A percentile compares a stretch with the other conserved stretches of the same genome.
These are phyloP conservation scores for Chlorella variabilis DNA, from an alignment of 163 green algal species.

Conservation along the genomic window DNA sequence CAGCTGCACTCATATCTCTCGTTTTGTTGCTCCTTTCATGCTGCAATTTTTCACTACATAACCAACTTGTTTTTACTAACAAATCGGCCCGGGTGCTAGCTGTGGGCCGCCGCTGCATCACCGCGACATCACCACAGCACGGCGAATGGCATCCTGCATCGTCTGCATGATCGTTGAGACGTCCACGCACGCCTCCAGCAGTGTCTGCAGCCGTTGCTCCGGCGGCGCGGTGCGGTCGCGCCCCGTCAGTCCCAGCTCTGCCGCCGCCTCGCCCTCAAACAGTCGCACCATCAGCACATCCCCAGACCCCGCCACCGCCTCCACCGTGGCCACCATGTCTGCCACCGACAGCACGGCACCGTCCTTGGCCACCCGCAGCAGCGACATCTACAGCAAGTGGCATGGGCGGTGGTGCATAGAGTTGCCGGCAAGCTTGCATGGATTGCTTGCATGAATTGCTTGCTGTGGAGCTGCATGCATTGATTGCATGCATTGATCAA, in stretches of 20 bases:
- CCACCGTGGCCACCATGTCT: not conserved
- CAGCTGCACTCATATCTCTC: too few relatives aligned
- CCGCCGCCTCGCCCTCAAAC: constrained; percentile 1
- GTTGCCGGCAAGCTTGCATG: too few relatives aligned
- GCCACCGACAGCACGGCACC: constrained; percentile 2
- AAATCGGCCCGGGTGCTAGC: too few relatives aligned
- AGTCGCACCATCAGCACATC: constrained; percentile 32
- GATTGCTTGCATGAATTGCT: too few relatives aligned
- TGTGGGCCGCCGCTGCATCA: too few relatives aligned
- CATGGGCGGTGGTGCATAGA: too few relatives aligned
- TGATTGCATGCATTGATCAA: not conserved
- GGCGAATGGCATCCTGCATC: constrained; percentile 16
- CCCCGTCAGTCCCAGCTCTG: constrained; percentile 7
- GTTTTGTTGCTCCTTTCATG: too few relatives aligned
- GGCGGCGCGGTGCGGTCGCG: not conserved
- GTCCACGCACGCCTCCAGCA: constrained; percentile 3
- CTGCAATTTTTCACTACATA: too few relatives aligned
- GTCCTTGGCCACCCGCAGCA: constrained; percentile 21
- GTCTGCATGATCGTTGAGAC: constrained; percentile 23
- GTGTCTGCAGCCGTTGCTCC: constrained; percentile 1
- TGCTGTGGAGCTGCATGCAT: not conserved
- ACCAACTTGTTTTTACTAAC: too few relatives aligned
- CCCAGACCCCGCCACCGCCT: not conserved
- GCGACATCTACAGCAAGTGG: constrained; percentile 18
- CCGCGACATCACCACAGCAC: not conserved